Conservation (phyloP, 2,329 filamentous ascomycete species). For the Huntiella bhutanensis region DNA sequence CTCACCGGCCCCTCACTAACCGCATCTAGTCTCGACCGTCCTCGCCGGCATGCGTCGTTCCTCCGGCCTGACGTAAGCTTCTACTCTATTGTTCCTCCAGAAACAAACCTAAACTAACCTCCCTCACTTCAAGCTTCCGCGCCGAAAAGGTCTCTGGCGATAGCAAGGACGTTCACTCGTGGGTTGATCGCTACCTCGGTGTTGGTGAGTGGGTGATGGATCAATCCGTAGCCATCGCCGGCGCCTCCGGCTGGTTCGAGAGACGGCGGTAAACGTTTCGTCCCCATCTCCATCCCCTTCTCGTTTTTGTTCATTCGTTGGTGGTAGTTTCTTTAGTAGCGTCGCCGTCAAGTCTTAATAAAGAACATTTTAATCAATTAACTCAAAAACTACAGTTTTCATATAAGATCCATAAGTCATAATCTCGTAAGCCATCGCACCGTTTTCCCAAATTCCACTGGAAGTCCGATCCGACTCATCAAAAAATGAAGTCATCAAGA, state of each 20-base stretch:
- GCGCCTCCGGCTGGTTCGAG: slow-evolving; percentile 79
- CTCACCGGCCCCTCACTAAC: not conserved
- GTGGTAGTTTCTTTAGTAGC: too few relatives aligned
- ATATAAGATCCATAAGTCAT: too few relatives aligned
- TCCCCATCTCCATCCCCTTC: too few relatives aligned
- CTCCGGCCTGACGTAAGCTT: slow-evolving; percentile 85
- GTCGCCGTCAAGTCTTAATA: not conserved
- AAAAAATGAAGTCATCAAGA: too few relatives aligned
- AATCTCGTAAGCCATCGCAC: too few relatives aligned
- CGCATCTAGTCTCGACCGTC: slow-evolving; percentile 63
- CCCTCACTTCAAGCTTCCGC: slow-evolving; percentile 46
- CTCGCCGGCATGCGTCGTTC: slow-evolving; percentile 94
- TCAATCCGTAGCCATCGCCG: slow-evolving; percentile 80
- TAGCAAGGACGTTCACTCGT: slow-evolving; percentile 65
- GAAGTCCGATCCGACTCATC: too few relatives aligned
- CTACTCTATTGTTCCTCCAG: slow-evolving; percentile 12
- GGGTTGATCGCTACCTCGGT: slow-evolving; percentile 84
- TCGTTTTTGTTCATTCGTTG: too few relatives aligned
- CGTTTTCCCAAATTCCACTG: too few relatives aligned
- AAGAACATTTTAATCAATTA: not conserved
- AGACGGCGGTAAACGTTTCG: slow-evolving; percentile 46
- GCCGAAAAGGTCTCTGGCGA: slow-evolving; percentile 64
- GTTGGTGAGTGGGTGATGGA: slow-evolving; percentile 98
- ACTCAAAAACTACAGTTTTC: too few relatives aligned
- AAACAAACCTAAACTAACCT: not conserved